Percentiles rank a stretch among this genome's conserved stretches.
phyloP scores from a whole-genome alignment of 176 grass and related monocot genomes.

The Lolium perenne region DNA sequence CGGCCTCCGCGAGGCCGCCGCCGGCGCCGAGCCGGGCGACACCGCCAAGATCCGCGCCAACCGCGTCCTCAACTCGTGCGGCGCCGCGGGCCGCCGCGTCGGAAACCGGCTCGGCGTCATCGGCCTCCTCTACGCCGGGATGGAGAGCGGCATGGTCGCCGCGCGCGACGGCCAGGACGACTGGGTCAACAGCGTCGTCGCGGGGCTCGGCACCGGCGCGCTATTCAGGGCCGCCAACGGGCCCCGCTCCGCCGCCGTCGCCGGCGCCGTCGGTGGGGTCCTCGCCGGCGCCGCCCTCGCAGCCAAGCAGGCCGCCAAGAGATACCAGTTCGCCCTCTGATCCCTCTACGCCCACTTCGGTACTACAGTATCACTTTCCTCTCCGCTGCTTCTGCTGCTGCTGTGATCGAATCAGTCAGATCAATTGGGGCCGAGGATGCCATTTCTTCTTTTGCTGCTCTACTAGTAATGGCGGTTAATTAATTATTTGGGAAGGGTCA shows the following conservation, averaged over 20 bases:
- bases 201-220: constrained; percentile 82
- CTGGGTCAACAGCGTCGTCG: constrained; percentile 87
- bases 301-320: constrained; percentile 74
- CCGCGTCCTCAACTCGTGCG: constrained; percentile 90
- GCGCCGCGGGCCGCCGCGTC: constrained; percentile 66
- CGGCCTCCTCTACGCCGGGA: constrained; percentile 85
- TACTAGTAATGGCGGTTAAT: constrained; percentile 12
- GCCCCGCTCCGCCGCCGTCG: constrained; percentile 78
- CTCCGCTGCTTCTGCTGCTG: not conserved
- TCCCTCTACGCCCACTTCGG: not conserved
- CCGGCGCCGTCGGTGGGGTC: constrained; percentile 78
- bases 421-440: constrained; percentile 33
- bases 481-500: constrained; percentile 53
- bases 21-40: constrained; percentile 63
- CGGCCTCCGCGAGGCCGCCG: constrained; percentile 70
- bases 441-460: constrained; percentile 31
- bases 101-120: constrained; percentile 82
- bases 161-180: constrained; percentile 74
- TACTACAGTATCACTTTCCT: not conserved
- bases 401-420: constrained; percentile 7
- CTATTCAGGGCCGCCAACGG: constrained; percentile 85
- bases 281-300: constrained; percentile 65
- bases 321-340: constrained; percentile 76
- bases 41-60: constrained; percentile 82
- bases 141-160: constrained; percentile 93